Evolutionary conservation across 148 eudicot species (phyloP), one percentile per base, ranked within the genome.

Genomic region (Vaccinium myrtillus): DNA sequence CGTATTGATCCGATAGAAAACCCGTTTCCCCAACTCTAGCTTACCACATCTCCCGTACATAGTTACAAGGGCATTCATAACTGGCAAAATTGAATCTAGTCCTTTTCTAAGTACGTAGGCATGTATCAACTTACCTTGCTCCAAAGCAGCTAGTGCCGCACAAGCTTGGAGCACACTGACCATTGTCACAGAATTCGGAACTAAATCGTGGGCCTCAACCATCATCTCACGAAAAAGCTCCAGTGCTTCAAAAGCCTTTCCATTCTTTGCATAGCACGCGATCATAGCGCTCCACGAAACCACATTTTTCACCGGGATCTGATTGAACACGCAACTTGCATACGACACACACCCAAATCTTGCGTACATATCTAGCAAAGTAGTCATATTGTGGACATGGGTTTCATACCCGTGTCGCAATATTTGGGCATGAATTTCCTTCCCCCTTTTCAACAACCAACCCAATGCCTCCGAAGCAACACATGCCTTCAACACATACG

Each of bases 261-360:
- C 93, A 82, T 97, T 97, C 85, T 93, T 95, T 8, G 92, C 95
- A 81, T 92, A 93, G 78, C 98, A 97, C 9, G 98, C 95, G 71
- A 95, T 94, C 95, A 97, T 95, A 30, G 98, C 98, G 83, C 93
- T 97, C 99, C 99, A 97, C 0, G 99, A 95, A 85, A 95, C 98
- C 53, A 97, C 92, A 89, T 94, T 97, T 56, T 90, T 97, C 74
- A 82, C 88, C 0, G 90, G 89, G 94, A 95, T 97, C 75, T 82
- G 83, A 76, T 85, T 36, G 67, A 97, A 97, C 63, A 95, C 96
- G 82, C 71, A 82, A 18, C 80, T 79, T 5, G 99, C 99, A 81
- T 90, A 87, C 18, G 61, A 43, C 13, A 94, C 95, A 78, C 88
- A 84, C 46, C 98, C 96, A 69, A 90, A 92, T 85, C 92, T 95